Base-by-base conservation (phyloP, 257 asterid species). In the Rauvolfia tetraphylla region DNA sequence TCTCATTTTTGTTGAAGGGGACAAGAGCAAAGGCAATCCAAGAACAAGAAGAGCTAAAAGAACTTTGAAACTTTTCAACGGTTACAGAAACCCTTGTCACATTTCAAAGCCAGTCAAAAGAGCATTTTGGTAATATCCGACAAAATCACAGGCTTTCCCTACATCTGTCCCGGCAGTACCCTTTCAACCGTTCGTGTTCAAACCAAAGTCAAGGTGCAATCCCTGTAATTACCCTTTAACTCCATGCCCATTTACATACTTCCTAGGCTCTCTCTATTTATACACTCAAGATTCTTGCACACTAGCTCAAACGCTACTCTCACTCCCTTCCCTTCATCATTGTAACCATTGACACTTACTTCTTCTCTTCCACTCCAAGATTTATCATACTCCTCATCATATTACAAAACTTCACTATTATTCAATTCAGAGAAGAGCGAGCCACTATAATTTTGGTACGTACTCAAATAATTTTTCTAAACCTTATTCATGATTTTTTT, bases 71-170 rank as follows among this genome's bases (percentile, higher is more conserved):
- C 84, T 73, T 86, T 81, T 87, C 90, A 88, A 87, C 91, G 87
- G 93, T 86, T 86, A 82, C 85, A 74, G 83, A 75, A 80, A 61
- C 75, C 84, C 51, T 84, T 87, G 83, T 82, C 79, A 83, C 88
- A 82, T 84, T 88, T 79, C 72, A 83, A 84, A 69, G 42, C 72
- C 92, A 86, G 95, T 93, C 98, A 93, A 93, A 93, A 87, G 88
- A 84, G 79, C 86, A 89, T 91, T 89, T 93, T 84, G 85, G 87
- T 83, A 85, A 88, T 79, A 89, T 82, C 90, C 90, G 87, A 90
- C 93, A 87, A 90, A 87, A 84, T 85, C 87, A 75, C 81, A 77
- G 80, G 69, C 87, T 83, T 88, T 91, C 79, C 83, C 87, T 73
- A 84, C 90, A 85, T 80, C 65, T 83, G 93, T 83, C 87, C 88